Evolutionary conservation across 805 yeast species (phyloP).

Genomic region (Brettanomyces anomalus): DNA sequence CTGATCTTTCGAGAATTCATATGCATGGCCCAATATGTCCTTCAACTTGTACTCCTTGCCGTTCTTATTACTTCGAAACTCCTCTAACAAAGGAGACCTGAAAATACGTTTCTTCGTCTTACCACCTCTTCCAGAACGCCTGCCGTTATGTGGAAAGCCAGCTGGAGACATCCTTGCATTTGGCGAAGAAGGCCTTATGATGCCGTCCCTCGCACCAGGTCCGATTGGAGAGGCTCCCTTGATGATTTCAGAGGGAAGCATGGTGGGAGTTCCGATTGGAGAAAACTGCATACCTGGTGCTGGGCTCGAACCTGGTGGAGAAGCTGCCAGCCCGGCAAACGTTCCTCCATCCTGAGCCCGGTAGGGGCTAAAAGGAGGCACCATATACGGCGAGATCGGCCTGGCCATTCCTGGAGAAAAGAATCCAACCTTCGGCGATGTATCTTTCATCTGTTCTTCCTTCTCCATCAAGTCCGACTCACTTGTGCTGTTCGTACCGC

Average conservation of each 20-base stretch:
- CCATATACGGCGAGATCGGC: constrained; percentile 32
- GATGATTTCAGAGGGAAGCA: constrained; percentile 6
- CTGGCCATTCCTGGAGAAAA: constrained; percentile 18
- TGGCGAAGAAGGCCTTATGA: background rate
- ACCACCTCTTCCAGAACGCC: background rate
- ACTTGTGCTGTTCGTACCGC: background rate
- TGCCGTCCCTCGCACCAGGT: background rate
- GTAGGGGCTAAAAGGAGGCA: constrained; percentile 44
- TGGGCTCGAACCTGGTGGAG: constrained; percentile 1
- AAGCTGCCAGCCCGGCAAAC: background rate
- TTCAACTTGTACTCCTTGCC: constrained; percentile 54
- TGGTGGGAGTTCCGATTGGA: constrained; percentile 9
- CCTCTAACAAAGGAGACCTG: constrained; percentile 76
- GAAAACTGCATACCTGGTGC: constrained; percentile 7
- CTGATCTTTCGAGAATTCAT: constrained; percentile 91
- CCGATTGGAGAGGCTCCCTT: background rate
- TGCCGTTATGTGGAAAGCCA: background rate
- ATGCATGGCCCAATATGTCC: constrained; percentile 78
- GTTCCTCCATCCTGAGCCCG: constrained; percentile 13
- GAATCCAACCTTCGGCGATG: constrained; percentile 4
- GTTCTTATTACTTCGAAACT: constrained; percentile 58
- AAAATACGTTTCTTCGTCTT: constrained; percentile 38
- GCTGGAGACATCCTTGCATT: background rate
- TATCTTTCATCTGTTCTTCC: background rate
- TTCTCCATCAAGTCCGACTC: background rate